phyloP scores from a whole-genome alignment of 2,329 filamentous ascomycete genomes.

The Fusarium redolens region DNA sequence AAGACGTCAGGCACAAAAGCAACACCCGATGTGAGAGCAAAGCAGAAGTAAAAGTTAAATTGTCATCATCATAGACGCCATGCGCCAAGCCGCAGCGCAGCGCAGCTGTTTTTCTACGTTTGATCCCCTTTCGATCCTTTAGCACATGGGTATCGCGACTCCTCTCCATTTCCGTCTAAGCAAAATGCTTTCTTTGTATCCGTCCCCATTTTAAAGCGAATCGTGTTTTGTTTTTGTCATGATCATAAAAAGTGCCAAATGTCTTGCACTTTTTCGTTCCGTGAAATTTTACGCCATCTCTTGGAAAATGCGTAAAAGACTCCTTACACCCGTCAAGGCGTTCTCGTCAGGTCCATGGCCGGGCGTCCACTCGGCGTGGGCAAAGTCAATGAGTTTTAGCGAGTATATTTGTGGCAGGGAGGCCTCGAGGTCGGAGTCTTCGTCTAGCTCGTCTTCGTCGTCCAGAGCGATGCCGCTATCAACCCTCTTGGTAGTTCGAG shows the following conservation, averaged over 20 bases:
- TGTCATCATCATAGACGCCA: slow-evolving; percentile 41
- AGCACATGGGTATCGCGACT: slow-evolving; percentile 44
- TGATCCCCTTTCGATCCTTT: slow-evolving; percentile 35
- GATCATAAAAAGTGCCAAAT: slow-evolving; percentile 35
- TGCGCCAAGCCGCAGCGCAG: slow-evolving; percentile 31
- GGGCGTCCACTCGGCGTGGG: slow-evolving; percentile 86
- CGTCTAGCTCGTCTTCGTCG: slow-evolving; percentile 57
- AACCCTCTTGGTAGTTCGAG: slow-evolving; percentile 58
- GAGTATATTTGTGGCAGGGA: slow-evolving; percentile 74
- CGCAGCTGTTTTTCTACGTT: slow-evolving; percentile 36
- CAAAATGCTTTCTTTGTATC: slow-evolving; percentile 34
- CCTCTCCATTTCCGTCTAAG: slow-evolving; percentile 37
- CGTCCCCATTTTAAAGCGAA: slow-evolving; percentile 6
- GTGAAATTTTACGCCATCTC: slow-evolving; percentile 61
- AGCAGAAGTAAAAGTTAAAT: slow-evolving; percentile 15
- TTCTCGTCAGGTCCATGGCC: slow-evolving; percentile 91
- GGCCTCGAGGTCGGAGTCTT: slow-evolving; percentile 62
- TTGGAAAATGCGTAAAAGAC: slow-evolving; percentile 76
- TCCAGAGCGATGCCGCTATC: slow-evolving; percentile 67
- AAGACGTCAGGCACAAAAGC: not conserved
- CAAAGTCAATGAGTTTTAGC: slow-evolving; percentile 95
- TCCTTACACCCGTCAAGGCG: slow-evolving; percentile 77
- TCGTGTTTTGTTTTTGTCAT: slow-evolving; percentile 28
- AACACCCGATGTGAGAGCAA: slow-evolving; percentile 2
- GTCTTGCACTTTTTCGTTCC: slow-evolving; percentile 11